Base-by-base conservation (phyloP, 768 basidiomycete species). In the Coprinellus aureogranulatus region DNA sequence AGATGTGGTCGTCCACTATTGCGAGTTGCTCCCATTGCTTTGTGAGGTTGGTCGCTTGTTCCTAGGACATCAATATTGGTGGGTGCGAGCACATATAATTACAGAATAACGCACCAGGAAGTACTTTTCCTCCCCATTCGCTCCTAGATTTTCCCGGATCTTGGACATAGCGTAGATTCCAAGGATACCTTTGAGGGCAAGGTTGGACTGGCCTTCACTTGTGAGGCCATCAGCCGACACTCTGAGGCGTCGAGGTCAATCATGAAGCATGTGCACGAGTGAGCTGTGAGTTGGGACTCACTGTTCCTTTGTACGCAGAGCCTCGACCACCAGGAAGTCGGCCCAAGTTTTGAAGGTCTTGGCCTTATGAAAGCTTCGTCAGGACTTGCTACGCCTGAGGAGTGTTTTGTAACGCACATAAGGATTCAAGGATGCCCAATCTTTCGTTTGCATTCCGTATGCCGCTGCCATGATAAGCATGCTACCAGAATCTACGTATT, bases 181-280 rank as follows among this genome's bases (percentile, higher is more conserved):
- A 28, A 79, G 68, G 61, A 85, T 82, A 25, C 83, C 84, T 60
- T 86, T 87, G 60, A 87, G 71, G 1, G 82, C 84, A 16, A 86
- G 75, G 61, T 85, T 85, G 1, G 83, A 79, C 59, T 78, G 71
- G 57, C 81, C 76, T 14, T 67, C 71, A 31, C 72, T 65, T n/a
- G 62, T 64, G n/a, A 64, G 55, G 1, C 40, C 59, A 31, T 61
- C 61, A 6, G 58, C 44, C 18, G 58, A 52, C 37, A 23, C 46
- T 26, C 47, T 52, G 26, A 34, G 3, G 2, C 9, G 1, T 11
- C 22, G 4, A 4, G 18, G 1, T 34, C 3, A 27, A 3, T 34
- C 2, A 20, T 23, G 28, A 23, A 8, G 67, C n/a, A n/a, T n/a
- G n/a, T n/a, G 68, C 8, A 14, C 34, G 8, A 34, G 8, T 34